Conservation (phyloP, 1,284 basidiomycete species). For the Meira miltonrushii region DNA sequence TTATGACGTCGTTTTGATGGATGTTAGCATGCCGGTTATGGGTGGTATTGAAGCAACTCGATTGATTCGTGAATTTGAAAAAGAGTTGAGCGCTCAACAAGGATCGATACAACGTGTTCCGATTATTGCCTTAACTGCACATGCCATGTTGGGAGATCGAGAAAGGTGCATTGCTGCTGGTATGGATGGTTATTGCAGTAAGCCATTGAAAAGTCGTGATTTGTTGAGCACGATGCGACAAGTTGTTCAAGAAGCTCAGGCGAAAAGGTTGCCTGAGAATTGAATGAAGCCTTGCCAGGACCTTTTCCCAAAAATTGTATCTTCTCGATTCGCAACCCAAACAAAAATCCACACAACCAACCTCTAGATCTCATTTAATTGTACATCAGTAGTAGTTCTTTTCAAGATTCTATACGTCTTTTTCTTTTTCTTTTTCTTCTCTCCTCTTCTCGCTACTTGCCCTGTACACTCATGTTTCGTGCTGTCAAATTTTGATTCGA, state of each 20-base stretch:
- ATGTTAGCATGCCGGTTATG: conserved; percentile 66
- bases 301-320: too few relatives aligned
- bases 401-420: background rate
- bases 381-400: background rate
- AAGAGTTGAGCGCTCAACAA: conserved; percentile 57
- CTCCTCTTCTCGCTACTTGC: background rate
- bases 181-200: conserved; percentile 15
- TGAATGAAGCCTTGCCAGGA: too few relatives aligned
- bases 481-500: too few relatives aligned
- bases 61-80: conserved; percentile 69
- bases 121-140: conserved; percentile 90
- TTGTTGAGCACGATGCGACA: conserved; percentile 13
- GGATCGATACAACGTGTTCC: conserved; percentile 61
- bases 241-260: conserved; percentile 10
- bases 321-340: too few relatives aligned
- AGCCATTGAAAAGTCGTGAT: conserved; percentile 13
- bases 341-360: too few relatives aligned
- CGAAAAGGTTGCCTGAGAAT: background rate
- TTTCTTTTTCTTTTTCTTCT: background rate
- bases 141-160: conserved; percentile 59
- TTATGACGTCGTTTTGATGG: conserved; percentile 73
- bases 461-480: background rate
- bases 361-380: too few relatives aligned
- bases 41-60: conserved; percentile 62
- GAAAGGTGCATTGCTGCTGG: conserved; percentile 14